These are phyloP conservation scores for Termitomyces sp. DNA, from an alignment of 768 basidiomycete genomes.

Conservation along the genomic window DNA sequence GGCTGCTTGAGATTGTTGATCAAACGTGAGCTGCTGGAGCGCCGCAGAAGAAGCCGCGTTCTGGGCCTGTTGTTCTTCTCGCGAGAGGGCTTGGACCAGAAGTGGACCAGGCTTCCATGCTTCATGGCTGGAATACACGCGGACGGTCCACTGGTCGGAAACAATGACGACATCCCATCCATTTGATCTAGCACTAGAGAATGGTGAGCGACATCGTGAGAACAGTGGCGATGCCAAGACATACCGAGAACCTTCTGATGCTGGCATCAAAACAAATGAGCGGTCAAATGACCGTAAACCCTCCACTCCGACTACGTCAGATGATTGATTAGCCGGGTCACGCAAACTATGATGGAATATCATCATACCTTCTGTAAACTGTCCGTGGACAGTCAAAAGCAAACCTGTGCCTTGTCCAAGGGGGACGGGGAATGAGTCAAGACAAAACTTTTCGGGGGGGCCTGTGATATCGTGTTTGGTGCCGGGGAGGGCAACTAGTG, in stretches of 20 bases:
- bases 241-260: constrained; percentile 77
- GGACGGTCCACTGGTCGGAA: constrained; percentile 82
- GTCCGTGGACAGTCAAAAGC: constrained; percentile 77
- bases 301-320: constrained; percentile 33
- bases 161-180: constrained; percentile 91
- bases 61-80: constrained; percentile 18
- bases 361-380: constrained; percentile 77
- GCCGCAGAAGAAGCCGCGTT: constrained; percentile 21
- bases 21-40: constrained; percentile 24
- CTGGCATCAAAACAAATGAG: constrained; percentile 81
- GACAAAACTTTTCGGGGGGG: constrained; percentile 75
- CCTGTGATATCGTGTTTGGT: constrained; percentile 82
- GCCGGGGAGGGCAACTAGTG: constrained; percentile 58
- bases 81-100: constrained; percentile 53
- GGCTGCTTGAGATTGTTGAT: constrained; percentile 49
- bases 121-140: constrained; percentile 76
- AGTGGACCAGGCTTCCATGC: constrained; percentile 77
- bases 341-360: not conserved
- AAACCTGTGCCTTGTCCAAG: constrained; percentile 59
- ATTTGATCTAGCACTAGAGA: constrained; percentile 58
- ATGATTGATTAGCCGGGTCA: constrained; percentile 7
- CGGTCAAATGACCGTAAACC: constrained; percentile 92
- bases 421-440: constrained; percentile 79
- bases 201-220: constrained; percentile 1
- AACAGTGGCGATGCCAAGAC: constrained; percentile 23